These are phyloP conservation scores for Phytophthora agathidicida DNA, from an alignment of 352 stramenopile species.

Conservation along the genomic window DNA sequence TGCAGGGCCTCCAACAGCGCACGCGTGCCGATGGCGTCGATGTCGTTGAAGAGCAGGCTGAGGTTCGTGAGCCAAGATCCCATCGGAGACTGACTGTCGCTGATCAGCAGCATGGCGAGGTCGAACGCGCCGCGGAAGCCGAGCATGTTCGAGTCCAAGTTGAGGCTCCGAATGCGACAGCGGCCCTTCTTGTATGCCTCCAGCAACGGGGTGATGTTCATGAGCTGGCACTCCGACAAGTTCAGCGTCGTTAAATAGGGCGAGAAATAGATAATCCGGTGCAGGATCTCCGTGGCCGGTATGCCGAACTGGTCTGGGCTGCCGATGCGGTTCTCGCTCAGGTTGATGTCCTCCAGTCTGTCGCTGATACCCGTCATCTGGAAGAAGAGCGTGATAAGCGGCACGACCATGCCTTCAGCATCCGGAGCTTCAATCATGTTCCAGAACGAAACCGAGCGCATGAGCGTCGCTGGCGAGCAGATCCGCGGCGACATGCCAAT, in stretches of 20 bases:
- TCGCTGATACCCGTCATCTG: slow-evolving; percentile 61
- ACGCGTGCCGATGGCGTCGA: slow-evolving; percentile 57
- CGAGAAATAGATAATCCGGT: slow-evolving; percentile 63
- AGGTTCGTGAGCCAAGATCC: slow-evolving; percentile 49
- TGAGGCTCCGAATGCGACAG: slow-evolving; percentile 51
- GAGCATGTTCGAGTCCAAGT: slow-evolving; percentile 62
- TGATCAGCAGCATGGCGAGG: slow-evolving; percentile 64
- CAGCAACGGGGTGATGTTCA: slow-evolving; percentile 54
- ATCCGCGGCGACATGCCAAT: slow-evolving; percentile 58
- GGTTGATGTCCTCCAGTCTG: slow-evolving; percentile 57
- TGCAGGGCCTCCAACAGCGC: slow-evolving; percentile 53
- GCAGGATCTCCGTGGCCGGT: slow-evolving; percentile 50
- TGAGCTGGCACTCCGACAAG: slow-evolving; percentile 54
- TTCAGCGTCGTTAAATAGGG: slow-evolving; percentile 60
- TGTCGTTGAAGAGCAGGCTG: slow-evolving; percentile 61
- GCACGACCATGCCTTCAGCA: slow-evolving; percentile 53
- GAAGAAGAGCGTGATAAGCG: slow-evolving; percentile 57
- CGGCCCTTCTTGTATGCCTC: slow-evolving; percentile 57
- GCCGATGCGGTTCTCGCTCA: slow-evolving; percentile 66
- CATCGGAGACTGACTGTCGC: slow-evolving; percentile 45
- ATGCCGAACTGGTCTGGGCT: slow-evolving; percentile 62
- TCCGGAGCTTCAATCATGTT: slow-evolving; percentile 62
- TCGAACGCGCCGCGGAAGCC: slow-evolving; percentile 63
- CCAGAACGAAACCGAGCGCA: slow-evolving; percentile 51
- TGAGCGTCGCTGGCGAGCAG: slow-evolving; percentile 49